phyloP scores from a whole-genome alignment of 192 early-diverging fungal species.

The Backusella macrospora region DNA sequence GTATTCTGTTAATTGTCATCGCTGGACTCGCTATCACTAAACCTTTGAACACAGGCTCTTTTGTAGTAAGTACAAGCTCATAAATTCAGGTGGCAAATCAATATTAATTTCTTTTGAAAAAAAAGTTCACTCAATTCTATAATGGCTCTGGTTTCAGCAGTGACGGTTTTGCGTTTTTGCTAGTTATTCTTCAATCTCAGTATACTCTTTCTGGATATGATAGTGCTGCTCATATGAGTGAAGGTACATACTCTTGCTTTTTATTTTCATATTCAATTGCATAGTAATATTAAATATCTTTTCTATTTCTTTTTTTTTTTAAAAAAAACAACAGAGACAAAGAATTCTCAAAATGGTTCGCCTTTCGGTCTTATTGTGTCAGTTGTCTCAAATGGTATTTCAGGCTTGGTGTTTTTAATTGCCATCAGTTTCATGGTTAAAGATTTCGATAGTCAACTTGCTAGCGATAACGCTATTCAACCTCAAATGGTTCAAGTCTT shows the following conservation, averaged over 20 bases:
- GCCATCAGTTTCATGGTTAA: slow-evolving; percentile 48
- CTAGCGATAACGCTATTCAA: slow-evolving; percentile 36
- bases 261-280: not conserved
- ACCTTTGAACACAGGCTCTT: slow-evolving; percentile 25
- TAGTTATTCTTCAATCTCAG: slow-evolving; percentile 55
- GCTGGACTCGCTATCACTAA: slow-evolving; percentile 33
- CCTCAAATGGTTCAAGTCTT: slow-evolving; percentile 50
- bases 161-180: slow-evolving; percentile 51
- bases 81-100: not conserved
- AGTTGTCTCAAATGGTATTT: slow-evolving; percentile 38
- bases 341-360: slow-evolving; percentile 51
- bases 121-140: slow-evolving; percentile 29
- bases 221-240: slow-evolving; percentile 41
- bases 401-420: slow-evolving; percentile 51
- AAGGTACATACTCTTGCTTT: slow-evolving; percentile 10
- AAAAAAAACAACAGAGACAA: slow-evolving; percentile 40
- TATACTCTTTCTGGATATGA: slow-evolving; percentile 62
- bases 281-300: not conserved
- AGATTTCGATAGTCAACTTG: slow-evolving; percentile 43
- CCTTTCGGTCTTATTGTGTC: slow-evolving; percentile 52
- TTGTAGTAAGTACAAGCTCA: slow-evolving; percentile 13
- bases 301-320: slow-evolving; percentile 7
- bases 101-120: not conserved
- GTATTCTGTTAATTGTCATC: slow-evolving; percentile 40
- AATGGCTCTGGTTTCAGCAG: slow-evolving; percentile 54